phyloP scores from a whole-genome alignment of 2,329 filamentous ascomycete species.

The Cladophialophora immunda region DNA sequence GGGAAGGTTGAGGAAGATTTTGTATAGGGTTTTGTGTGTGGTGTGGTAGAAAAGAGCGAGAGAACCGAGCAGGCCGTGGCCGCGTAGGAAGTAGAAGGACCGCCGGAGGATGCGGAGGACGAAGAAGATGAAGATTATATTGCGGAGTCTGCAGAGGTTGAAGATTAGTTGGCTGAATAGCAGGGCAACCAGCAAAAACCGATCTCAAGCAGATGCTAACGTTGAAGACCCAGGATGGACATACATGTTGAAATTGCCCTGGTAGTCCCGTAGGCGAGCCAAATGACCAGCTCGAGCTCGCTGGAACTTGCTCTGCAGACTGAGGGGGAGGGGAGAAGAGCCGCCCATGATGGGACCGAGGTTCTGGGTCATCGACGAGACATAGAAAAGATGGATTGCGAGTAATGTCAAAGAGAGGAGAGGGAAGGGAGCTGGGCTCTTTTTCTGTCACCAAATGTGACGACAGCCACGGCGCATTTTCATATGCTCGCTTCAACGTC shows the following conservation, averaged over 20 bases:
- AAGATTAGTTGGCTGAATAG: not conserved
- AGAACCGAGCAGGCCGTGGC: constrained; percentile 85
- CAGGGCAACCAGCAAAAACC: not conserved
- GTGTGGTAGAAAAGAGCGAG: constrained; percentile 76
- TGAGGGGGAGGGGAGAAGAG: constrained; percentile 52
- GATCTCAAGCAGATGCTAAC: not conserved
- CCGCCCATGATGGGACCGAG: constrained; percentile 45
- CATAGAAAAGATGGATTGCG: constrained; percentile 28
- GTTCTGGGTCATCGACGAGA: constrained; percentile 24
- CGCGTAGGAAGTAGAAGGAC: constrained; percentile 82
- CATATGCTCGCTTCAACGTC: constrained; percentile 14
- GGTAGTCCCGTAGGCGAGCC: constrained; percentile 47
- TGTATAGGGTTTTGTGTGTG: constrained; percentile 77
- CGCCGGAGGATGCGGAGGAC: constrained; percentile 83
- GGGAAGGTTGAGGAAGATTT: constrained; percentile 83
- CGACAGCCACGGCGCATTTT: constrained; percentile 8
- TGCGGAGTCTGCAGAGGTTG: constrained; percentile 69
- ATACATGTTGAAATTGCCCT: constrained; percentile 55
- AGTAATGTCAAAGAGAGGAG: not conserved
- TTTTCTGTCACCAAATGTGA: constrained; percentile 2
- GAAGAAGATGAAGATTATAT: constrained; percentile 89
- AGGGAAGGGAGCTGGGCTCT: not conserved
- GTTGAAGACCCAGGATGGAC: constrained; percentile 36
- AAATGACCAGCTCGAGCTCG: constrained; percentile 46
- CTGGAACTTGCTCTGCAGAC: constrained; percentile 55